Percentiles rank a stretch among this genome's conserved stretches.
Conservation (phyloP, 345 rosid species). For the Noccaea caerulescens region DNA sequence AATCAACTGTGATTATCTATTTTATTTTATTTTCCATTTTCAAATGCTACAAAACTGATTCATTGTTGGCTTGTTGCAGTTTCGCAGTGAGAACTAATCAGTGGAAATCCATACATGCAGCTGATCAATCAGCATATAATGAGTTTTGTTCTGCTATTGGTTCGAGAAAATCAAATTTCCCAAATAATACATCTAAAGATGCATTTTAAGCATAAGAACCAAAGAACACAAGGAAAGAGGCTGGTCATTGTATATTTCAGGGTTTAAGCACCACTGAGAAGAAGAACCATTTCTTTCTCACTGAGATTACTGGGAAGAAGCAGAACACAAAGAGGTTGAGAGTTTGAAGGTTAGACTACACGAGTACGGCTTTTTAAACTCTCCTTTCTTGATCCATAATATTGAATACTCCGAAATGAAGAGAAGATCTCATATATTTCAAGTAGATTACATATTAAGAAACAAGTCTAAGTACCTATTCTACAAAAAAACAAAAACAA, state of each 20-base stretch:
- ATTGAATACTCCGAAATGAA: not conserved
- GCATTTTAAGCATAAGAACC: constrained; percentile 39
- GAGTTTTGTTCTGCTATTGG: constrained; percentile 61
- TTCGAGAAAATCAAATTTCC: constrained; percentile 44
- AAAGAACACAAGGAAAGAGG: constrained; percentile 55
- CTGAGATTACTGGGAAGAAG: not conserved
- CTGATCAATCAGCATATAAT: constrained; percentile 60
- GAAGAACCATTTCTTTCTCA: not conserved
- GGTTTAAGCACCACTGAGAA: constrained; percentile 33
- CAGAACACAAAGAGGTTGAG: not conserved
- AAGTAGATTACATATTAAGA: constrained; percentile 30
- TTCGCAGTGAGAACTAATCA: constrained; percentile 47
- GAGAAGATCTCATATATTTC: constrained; percentile 26
- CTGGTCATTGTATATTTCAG: constrained; percentile 38
- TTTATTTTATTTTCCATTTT: not conserved
- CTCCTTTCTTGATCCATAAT: constrained; percentile 6
- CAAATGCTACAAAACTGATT: not conserved
- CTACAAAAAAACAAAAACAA: not conserved
- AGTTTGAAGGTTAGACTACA: not conserved
- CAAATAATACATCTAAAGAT: constrained; percentile 45
- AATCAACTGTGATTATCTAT: not conserved
- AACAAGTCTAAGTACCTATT: constrained; percentile 22
- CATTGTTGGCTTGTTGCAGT: not conserved
- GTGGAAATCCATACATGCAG: constrained; percentile 63
- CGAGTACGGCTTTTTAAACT: not conserved